Evolutionary conservation across 2,329 filamentous ascomycete species (phyloP).

Genomic region (Trichoderma koningii): DNA sequence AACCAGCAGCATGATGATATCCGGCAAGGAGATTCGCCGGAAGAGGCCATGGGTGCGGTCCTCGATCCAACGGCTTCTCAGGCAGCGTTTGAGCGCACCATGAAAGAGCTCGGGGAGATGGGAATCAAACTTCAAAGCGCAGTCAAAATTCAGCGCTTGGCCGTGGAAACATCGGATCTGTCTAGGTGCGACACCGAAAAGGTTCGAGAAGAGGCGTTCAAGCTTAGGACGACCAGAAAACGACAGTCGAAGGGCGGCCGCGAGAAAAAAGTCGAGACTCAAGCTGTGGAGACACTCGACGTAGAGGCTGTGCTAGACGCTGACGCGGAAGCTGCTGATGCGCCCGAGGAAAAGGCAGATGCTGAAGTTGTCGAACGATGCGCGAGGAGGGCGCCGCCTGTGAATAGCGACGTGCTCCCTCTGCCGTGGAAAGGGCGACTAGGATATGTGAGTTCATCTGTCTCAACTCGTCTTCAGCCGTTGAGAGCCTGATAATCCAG

Average conservation of each 20-base stretch:
- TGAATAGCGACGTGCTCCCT: constrained; percentile 81
- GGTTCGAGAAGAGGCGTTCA: constrained; percentile 17
- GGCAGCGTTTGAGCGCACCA: constrained; percentile 43
- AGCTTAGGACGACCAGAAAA: neutral
- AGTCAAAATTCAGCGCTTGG: constrained; percentile 50
- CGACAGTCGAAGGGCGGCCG: neutral
- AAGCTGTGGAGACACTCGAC: neutral
- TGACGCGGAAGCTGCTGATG: constrained; percentile 32
- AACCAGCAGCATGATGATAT: constrained; percentile 19
- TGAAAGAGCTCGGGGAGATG: constrained; percentile 53
- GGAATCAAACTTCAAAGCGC: constrained; percentile 49
- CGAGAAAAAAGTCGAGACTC: neutral
- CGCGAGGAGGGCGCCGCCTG: constrained; percentile 65
- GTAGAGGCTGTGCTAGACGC: constrained; percentile 33
- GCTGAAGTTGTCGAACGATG: constrained; percentile 40
- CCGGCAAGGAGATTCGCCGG: neutral
- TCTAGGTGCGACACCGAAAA: constrained; percentile 21
- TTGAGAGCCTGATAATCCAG: neutral
- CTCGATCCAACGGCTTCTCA: constrained; percentile 3
- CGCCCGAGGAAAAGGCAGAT: constrained; percentile 30
- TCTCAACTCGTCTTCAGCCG: neutral
- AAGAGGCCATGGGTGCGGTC: neutral
- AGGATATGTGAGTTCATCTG: constrained; percentile 66
- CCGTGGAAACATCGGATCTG: constrained; percentile 46
- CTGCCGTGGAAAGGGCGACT: constrained; percentile 87